Conservation (phyloP, 805 yeast species). For the Starmera pachycereana region DNA sequence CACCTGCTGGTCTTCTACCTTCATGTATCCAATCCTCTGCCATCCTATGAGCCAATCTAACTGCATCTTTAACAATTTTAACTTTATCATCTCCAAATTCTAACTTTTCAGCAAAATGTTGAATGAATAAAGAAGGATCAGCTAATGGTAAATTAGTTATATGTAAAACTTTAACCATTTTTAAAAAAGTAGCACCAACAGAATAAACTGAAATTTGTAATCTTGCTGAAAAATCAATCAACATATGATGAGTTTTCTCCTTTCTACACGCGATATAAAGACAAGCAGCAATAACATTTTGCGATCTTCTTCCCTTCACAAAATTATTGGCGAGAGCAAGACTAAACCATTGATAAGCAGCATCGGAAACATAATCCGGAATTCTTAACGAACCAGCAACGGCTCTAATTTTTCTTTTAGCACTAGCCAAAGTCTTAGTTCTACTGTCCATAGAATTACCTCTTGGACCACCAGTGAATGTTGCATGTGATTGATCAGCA, state of each 20-base stretch:
- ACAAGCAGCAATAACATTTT: slow-evolving; percentile 92
- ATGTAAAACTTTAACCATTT: slow-evolving; percentile 79
- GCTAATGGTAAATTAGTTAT: slow-evolving; percentile 75
- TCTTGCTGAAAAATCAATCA: slow-evolving; percentile 87
- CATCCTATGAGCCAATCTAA: slow-evolving; percentile 82
- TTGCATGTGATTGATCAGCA: slow-evolving; percentile 73
- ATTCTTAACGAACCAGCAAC: slow-evolving; percentile 73
- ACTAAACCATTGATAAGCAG: slow-evolving; percentile 84
- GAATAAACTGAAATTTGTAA: slow-evolving; percentile 88
- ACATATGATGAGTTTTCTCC: slow-evolving; percentile 87
- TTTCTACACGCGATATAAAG: slow-evolving; percentile 90
- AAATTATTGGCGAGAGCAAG: slow-evolving; percentile 80
- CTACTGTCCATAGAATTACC: slow-evolving; percentile 75
- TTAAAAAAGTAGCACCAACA: slow-evolving; percentile 90
- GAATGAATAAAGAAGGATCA: slow-evolving; percentile 90
- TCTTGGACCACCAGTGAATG: slow-evolving; percentile 53
- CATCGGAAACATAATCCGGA: slow-evolving; percentile 76
- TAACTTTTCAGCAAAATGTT: slow-evolving; percentile 83
- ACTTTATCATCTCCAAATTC: slow-evolving; percentile 67
- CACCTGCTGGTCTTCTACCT: slow-evolving; percentile 97
- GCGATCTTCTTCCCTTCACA: slow-evolving; percentile 95
- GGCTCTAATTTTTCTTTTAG: slow-evolving; percentile 64
- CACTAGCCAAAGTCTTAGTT: slow-evolving; percentile 82
- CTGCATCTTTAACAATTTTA: slow-evolving; percentile 81
- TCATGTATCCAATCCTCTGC: slow-evolving; percentile 91